phyloP scores from a whole-genome alignment of 257 asterid genomes.

The Buddleja alternifolia region DNA sequence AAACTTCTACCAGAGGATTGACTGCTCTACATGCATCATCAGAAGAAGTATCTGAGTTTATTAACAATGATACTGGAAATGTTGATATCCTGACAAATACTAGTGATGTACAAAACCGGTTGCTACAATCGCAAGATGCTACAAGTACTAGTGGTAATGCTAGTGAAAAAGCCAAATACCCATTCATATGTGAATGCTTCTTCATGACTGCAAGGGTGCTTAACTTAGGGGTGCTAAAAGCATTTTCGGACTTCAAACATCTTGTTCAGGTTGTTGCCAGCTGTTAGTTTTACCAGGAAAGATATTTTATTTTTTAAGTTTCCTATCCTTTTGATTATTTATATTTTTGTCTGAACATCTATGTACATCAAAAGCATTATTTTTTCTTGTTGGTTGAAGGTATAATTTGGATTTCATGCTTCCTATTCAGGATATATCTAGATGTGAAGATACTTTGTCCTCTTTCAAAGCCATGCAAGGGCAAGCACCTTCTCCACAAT shows the following conservation, averaged over 20 bases:
- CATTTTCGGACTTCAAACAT: constrained; percentile 92
- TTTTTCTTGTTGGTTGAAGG: constrained; percentile 22
- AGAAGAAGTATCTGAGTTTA: constrained; percentile 89
- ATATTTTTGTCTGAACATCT: constrained; percentile 12
- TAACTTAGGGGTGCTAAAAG: constrained; percentile 89
- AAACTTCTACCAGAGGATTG: constrained; percentile 63
- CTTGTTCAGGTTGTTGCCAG: constrained; percentile 78
- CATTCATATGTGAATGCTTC: constrained; percentile 97
- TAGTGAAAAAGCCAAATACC: constrained; percentile 62
- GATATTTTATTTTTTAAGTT: constrained; percentile 1
- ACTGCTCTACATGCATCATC: constrained; percentile 98
- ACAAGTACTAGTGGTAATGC: constrained; percentile 62
- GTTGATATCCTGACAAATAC: constrained; percentile 37
- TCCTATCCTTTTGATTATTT: not conserved
- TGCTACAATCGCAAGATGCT: constrained; percentile 74
- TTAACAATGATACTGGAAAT: constrained; percentile 48
- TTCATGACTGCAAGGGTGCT: constrained; percentile 98
- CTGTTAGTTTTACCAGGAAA: constrained; percentile 1
- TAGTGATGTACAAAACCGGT: constrained; percentile 57
- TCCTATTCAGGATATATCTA: constrained; percentile 80
- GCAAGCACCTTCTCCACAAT: constrained; percentile 76
- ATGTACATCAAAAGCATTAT: not conserved
- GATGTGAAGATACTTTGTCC: constrained; percentile 76
- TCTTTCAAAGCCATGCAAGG: constrained; percentile 78
- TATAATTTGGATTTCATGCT: constrained; percentile 27